phyloP scores from a whole-genome alignment of 1,284 basidiomycete genomes.

The Ustilago bromivora region DNA sequence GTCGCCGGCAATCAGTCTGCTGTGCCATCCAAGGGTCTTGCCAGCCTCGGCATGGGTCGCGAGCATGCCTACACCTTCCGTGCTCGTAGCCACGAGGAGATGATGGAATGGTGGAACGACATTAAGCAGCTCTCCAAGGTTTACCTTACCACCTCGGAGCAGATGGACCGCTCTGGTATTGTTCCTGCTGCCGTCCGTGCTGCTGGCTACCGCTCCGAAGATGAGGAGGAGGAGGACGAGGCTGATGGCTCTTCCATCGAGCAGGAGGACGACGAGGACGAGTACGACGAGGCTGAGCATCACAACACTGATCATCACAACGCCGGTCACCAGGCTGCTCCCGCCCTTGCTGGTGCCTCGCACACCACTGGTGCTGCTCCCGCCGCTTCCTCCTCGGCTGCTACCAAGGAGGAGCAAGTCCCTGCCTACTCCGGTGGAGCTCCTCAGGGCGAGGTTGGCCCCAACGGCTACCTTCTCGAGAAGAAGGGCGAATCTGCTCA shows the following conservation, averaged over 20 bases:
- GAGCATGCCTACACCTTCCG: constrained; percentile 89
- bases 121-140: constrained; percentile 94
- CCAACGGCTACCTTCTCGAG: constrained; percentile 79
- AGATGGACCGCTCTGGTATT: constrained; percentile 91
- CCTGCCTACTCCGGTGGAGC: constrained; percentile 68
- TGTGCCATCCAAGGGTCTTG: constrained; percentile 73
- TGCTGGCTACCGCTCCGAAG: constrained; percentile 79
- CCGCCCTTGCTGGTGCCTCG: constrained; percentile 59
- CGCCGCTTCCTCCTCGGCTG: constrained; percentile 46
- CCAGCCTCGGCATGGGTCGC: constrained; percentile 73
- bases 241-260: constrained; percentile 81
- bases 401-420: constrained; percentile 66
- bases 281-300: constrained; percentile 72
- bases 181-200: constrained; percentile 91
- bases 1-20: constrained; percentile 78
- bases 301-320: constrained; percentile 54
- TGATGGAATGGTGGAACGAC: constrained; percentile 99
- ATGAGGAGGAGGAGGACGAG: constrained; percentile 75
- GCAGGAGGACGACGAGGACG: constrained; percentile 76
- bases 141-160: constrained; percentile 93
- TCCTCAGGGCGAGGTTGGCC: constrained; percentile 70
- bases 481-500: constrained; percentile 60
- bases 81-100: constrained; percentile 88
- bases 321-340: constrained; percentile 41
- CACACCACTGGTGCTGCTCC: constrained; percentile 48